Base-by-base conservation (phyloP, 1,284 basidiomycete genomes). In the Fistulinella staudtii region DNA sequence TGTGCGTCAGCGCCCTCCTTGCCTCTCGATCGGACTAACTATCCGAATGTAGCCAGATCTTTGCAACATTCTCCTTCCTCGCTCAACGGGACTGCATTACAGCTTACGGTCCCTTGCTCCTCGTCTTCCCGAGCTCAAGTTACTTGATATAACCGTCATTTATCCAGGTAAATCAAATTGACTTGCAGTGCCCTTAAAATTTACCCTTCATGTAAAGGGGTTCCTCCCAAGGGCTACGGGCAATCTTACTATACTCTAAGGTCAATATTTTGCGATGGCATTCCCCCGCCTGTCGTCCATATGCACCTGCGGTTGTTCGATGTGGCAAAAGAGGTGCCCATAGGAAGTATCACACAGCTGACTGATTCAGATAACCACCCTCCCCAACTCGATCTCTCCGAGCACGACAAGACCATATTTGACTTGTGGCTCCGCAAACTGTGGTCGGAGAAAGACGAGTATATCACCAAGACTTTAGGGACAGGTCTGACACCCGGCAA, bases 1-100 rank as follows among this genome's bases (percentile, higher is more conserved):
- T 51, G 89, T 90, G 58, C 69, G 89, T 74, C 20, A 33, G 46
- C n/a, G 37, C 10, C 39, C 39, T 15, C 22, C 22, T 23, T 46
- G 7, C 29, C 25, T 41, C 53, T n/a, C 39, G 33, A 29, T 42
- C 31, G 20, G 17, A 36, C 44, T 50, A 34, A 52, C 38, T 18
- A 28, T 42, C 34, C 24, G 7, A 39, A 34, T 48, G 20, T 36
- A 95, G 90, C 65, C 78, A 25, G 92, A 97, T 62, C 79, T 92
- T 68, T 71, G 68, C 36, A 84, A 96, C 59, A 66, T 80, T 14
- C 75, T 99, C 7, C 77, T 97, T 37, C 95, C 95, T 1, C 79
- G 94, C 37, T 90, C 93, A 21, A 96, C 92, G 0, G 95, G 95
- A 1, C 70, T 97, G 40, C 83, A 89, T 49, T 92, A 89, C 63